phyloP scores from a whole-genome alignment of 305 asterid genomes.

The Ajuga reptans region DNA sequence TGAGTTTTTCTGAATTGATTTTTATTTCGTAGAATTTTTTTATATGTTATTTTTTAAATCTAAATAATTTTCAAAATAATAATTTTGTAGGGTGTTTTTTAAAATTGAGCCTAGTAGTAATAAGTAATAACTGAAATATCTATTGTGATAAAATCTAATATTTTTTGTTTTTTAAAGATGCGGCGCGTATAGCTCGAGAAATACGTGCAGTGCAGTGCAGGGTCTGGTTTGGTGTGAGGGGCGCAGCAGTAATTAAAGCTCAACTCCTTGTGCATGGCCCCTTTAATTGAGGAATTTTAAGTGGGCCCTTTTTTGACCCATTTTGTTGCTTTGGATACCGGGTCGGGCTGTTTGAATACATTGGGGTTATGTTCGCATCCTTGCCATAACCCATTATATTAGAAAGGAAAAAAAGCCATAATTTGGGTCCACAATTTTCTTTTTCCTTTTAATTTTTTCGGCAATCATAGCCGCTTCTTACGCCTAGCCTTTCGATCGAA shows the following conservation, averaged over 20 bases:
- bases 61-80: too few species aligned
- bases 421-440: conserved; percentile 5
- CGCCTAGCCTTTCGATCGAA: conserved; percentile 42
- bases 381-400: conserved; percentile 1
- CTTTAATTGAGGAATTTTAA: conserved; percentile 36
- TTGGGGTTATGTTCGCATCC: conserved; percentile 23
- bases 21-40: too few species aligned
- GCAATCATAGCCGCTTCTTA: conserved; percentile 36
- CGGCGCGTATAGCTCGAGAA: conserved; percentile 42
- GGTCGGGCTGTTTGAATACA: conserved; percentile 14
- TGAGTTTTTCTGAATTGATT: too few species aligned
- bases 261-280: conserved; percentile 18
- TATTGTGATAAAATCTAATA: too few species aligned
- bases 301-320: conserved; percentile 19
- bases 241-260: conserved; percentile 23
- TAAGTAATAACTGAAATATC: too few species aligned
- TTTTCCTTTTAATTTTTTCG: not conserved
- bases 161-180: too few species aligned
- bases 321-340: conserved; percentile 15
- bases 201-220: conserved; percentile 17
- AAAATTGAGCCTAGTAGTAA: too few species aligned
- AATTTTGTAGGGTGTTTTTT: too few species aligned
- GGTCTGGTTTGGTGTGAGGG: conserved; percentile 13
- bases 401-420: conserved; percentile 6
- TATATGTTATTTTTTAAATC: too few species aligned